Percentiles rank a stretch among this genome's conserved stretches.
These are phyloP conservation scores for Priceomyces melissophilus DNA, from an alignment of 805 yeast species.

Conservation along the genomic window DNA sequence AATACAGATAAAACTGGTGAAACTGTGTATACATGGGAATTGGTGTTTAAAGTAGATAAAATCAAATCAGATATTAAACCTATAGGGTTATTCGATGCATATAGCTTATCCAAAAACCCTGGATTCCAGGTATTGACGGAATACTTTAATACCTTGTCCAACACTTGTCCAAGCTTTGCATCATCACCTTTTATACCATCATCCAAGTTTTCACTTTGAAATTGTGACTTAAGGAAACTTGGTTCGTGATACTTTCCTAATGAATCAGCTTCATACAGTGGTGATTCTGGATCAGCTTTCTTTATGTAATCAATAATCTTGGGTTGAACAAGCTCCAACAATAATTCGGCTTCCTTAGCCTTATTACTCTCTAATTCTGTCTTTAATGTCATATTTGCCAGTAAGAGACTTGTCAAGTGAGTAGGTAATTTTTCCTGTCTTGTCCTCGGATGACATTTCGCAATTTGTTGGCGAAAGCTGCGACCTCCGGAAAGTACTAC, in stretches of 20 bases:
- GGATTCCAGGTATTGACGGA: conserved; percentile 86
- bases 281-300: conserved; percentile 38
- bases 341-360: conserved; percentile 52
- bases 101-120: conserved; percentile 79
- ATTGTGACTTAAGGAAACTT: conserved; percentile 33
- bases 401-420: too few relatives aligned
- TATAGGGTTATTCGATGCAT: conserved; percentile 82
- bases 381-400: conserved; percentile 8
- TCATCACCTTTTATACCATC: conserved; percentile 35
- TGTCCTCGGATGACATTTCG: too few relatives aligned
- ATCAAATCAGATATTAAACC: conserved; percentile 74
- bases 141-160: conserved; percentile 56
- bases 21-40: conserved; percentile 82
- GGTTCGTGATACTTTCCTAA: conserved; percentile 58
- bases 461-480: too few relatives aligned
- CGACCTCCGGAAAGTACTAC: too few relatives aligned
- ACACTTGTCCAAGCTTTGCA: conserved; percentile 40
- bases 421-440: too few relatives aligned
- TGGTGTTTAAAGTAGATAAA: conserved; percentile 69
- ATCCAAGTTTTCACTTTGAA: conserved; percentile 23
- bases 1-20: conserved; percentile 76
- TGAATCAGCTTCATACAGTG: conserved; percentile 31
- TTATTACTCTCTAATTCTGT: conserved; percentile 47
- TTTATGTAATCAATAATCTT: conserved; percentile 51
- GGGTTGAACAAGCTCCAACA: conserved; percentile 50